Percentiles rank a stretch among this genome's conserved stretches.
These are phyloP conservation scores for Pseudonitzschia delicatissima DNA, from an alignment of 108 stramenopile species.

Conservation along the genomic window DNA sequence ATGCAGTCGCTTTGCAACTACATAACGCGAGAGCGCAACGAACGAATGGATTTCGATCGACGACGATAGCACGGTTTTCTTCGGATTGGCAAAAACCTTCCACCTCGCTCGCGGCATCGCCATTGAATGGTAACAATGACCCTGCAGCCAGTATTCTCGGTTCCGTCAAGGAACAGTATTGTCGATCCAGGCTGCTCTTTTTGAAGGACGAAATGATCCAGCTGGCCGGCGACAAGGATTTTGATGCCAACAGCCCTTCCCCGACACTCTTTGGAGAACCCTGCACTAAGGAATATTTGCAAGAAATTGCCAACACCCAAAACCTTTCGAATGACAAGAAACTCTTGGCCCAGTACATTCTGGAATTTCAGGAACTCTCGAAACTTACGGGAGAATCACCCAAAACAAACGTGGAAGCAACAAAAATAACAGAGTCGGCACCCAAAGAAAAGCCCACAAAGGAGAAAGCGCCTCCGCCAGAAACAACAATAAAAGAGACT, in stretches of 20 bases:
- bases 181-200: neutral
- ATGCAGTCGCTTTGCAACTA: no score
- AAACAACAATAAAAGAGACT: no score
- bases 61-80: no score
- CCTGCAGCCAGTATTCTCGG: no score
- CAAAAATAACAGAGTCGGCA: neutral
- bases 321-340: slow-evolving; percentile 9
- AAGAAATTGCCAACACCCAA: slow-evolving; percentile 14
- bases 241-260: slow-evolving; percentile 75
- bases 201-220: neutral
- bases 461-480: no score
- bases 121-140: no score
- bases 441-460: neutral
- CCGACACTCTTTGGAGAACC: slow-evolving; percentile 52
- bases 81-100: no score
- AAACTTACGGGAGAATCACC: slow-evolving; percentile 3
- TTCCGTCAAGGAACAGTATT: neutral
- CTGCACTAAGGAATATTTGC: slow-evolving; percentile 20
- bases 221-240: neutral
- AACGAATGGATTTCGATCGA: no score
- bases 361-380: slow-evolving; percentile 49
- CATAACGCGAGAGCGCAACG: no score
- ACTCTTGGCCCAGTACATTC: slow-evolving; percentile 52
- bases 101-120: no score
- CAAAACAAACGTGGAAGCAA: neutral